Percentiles rank a stretch among this genome's conserved stretches.
These are phyloP conservation scores for Nemania serpens DNA, from an alignment of 2,329 filamentous ascomycete genomes.

Conservation along the genomic window DNA sequence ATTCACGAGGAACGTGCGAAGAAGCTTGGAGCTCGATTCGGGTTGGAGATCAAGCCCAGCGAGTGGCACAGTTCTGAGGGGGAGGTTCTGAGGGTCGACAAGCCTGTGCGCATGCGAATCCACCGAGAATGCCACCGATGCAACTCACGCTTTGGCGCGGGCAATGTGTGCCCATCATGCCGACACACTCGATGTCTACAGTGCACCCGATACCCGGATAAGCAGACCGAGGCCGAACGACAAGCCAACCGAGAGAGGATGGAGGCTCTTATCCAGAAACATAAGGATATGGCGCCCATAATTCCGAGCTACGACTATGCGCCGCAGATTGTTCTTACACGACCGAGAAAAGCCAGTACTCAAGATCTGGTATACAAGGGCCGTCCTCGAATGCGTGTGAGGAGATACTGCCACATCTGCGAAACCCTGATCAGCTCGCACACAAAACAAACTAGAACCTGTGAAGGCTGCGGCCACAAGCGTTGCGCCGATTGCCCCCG, in stretches of 20 bases:
- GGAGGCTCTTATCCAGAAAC: constrained; percentile 56
- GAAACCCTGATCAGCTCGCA: constrained; percentile 62
- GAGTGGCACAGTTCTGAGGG: constrained; percentile 59
- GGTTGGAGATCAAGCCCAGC: constrained; percentile 58
- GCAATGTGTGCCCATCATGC: constrained; percentile 77
- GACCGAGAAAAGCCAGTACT: constrained; percentile 67
- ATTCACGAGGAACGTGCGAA: constrained; percentile 61
- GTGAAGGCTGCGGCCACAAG: constrained; percentile 69
- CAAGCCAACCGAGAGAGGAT: constrained; percentile 57
- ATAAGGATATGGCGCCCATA: constrained; percentile 61
- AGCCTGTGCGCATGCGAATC: constrained; percentile 77
- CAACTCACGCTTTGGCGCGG: constrained; percentile 71
- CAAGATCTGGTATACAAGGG: constrained; percentile 72
- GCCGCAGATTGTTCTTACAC: constrained; percentile 60
- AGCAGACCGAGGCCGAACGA: constrained; percentile 62
- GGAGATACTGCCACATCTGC: constrained; percentile 79
- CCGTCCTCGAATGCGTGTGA: constrained; percentile 71
- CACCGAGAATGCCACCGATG: constrained; percentile 83
- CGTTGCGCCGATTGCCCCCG: constrained; percentile 82
- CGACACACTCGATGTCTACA: constrained; percentile 80
- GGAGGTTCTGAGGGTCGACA: constrained; percentile 68
- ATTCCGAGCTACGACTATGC: constrained; percentile 56
- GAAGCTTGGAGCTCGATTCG: constrained; percentile 59
- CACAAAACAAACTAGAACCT: constrained; percentile 58
- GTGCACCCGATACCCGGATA: constrained; percentile 75